A percentile compares a stretch with the other conserved stretches of the same genome.
Evolutionary conservation across 768 basidiomycete genomes (phyloP).

Genomic region (Chlorophyllum brunneum): DNA sequence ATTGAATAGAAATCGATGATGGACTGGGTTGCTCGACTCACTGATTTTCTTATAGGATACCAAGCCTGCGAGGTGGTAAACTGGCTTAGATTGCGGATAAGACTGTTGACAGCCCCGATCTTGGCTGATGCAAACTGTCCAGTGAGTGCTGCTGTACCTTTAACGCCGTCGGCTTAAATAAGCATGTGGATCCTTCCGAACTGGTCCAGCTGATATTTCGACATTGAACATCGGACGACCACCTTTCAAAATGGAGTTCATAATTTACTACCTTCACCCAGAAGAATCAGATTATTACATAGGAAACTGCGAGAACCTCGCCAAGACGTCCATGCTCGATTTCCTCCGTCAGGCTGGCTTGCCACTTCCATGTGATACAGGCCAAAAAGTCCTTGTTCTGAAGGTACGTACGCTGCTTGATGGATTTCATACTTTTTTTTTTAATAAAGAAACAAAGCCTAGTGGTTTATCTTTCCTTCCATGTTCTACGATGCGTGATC

Average conservation of each 20-base stretch:
- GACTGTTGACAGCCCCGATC: too few relatives aligned
- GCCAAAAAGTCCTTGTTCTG: not conserved
- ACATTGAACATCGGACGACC: not conserved
- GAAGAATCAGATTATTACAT: not conserved
- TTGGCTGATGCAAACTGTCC: too few relatives aligned
- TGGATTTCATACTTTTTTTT: not conserved
- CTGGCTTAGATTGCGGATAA: too few relatives aligned
- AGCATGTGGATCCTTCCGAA: not conserved
- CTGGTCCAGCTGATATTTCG: not conserved
- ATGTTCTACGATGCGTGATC: not conserved
- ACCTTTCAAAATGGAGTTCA: not conserved
- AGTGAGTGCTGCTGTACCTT: too few relatives aligned
- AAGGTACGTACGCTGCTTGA: not conserved
- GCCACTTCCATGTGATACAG: not conserved
- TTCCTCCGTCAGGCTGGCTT: not conserved
- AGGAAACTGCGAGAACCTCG: not conserved
- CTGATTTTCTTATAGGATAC: too few relatives aligned
- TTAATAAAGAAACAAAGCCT: not conserved
- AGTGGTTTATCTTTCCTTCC: not conserved
- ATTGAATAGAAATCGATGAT: too few relatives aligned
- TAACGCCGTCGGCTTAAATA: not conserved
- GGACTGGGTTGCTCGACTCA: too few relatives aligned
- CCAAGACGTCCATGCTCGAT: not conserved
- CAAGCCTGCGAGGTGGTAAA: too few relatives aligned
- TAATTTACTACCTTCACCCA: not conserved